Evolutionary conservation across 495 filamentous ascomycete genomes (phyloP).

Genomic region (Penicillium daleae): DNA sequence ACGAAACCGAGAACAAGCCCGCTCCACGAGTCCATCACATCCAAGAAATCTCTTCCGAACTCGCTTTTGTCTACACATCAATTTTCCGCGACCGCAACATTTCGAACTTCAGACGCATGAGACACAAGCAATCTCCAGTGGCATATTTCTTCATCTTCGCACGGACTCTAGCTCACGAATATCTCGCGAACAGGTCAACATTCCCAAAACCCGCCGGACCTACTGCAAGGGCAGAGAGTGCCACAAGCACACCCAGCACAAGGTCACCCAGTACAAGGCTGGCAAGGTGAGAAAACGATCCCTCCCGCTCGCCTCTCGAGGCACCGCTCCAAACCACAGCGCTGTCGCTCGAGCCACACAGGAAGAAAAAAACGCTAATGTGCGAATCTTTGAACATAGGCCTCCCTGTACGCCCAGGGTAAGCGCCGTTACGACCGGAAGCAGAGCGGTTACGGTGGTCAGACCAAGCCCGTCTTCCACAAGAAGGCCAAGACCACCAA

Average conservation of each 20-base stretch:
- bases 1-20: background rate
- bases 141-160: background rate
- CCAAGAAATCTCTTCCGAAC: background rate
- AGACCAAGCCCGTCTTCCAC: conserved; percentile 99
- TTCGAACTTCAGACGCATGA: conserved; percentile 18
- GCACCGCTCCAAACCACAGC: conserved; percentile 2
- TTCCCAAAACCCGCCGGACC: conserved; percentile 88
- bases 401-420: conserved; percentile 93
- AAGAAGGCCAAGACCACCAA: conserved; percentile 99
- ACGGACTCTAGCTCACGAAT: conserved; percentile 18
- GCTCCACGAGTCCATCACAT: background rate
- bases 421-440: conserved; percentile 99
- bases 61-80: background rate
- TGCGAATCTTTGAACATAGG: conserved; percentile 52
- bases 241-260: conserved; percentile 93
- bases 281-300: conserved; percentile 66
- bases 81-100: conserved; percentile 14
- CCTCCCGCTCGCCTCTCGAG: background rate
- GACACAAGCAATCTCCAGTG: conserved; percentile 11
- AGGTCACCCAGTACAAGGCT: conserved; percentile 97
- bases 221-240: conserved; percentile 96
- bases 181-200: conserved; percentile 67
- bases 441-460: conserved; percentile 98
- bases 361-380: conserved; percentile 31
- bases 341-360: background rate